A percentile compares a stretch with the other conserved stretches of the same genome.
phyloP scores from a whole-genome alignment of 371 early-diverging fungal genomes.

The Zancudomyces culisetae region DNA sequence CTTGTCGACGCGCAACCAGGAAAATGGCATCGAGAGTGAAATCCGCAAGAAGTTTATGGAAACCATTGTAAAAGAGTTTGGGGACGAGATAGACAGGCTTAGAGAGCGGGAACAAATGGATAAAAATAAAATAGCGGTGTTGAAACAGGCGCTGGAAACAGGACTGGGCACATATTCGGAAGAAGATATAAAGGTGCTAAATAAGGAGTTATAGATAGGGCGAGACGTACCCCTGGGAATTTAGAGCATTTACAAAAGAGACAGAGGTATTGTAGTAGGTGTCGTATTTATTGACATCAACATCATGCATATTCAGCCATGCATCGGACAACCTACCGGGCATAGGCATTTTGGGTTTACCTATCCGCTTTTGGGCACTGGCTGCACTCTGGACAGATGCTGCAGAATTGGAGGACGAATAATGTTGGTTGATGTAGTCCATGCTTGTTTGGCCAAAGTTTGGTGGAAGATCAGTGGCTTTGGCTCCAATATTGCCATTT shows the following conservation, averaged over 20 bases:
- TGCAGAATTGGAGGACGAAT: not conserved
- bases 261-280: constrained; percentile 7
- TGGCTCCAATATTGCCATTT: not conserved
- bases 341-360: constrained; percentile 12
- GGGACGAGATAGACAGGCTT: no score
- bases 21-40: no score
- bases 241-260: constrained; percentile 11
- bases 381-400: not conserved
- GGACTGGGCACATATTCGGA: no score
- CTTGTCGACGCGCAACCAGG: no score
- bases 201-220: constrained; percentile 9
- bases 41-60: no score
- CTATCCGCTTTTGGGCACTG: not conserved
- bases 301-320: constrained; percentile 15
- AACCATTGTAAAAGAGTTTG: no score
- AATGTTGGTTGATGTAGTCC: not conserved
- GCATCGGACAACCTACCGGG: constrained; percentile 7
- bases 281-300: constrained; percentile 7
- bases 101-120: no score
- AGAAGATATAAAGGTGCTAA: no score
- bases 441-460: not conserved
- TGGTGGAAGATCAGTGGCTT: not conserved
- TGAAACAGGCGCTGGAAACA: no score
- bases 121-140: no score
- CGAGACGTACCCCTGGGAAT: constrained; percentile 14